A percentile compares a stretch with the other conserved stretches of the same genome.
Conservation (phyloP, 768 basidiomycete species). For the Collybia mongolica region DNA sequence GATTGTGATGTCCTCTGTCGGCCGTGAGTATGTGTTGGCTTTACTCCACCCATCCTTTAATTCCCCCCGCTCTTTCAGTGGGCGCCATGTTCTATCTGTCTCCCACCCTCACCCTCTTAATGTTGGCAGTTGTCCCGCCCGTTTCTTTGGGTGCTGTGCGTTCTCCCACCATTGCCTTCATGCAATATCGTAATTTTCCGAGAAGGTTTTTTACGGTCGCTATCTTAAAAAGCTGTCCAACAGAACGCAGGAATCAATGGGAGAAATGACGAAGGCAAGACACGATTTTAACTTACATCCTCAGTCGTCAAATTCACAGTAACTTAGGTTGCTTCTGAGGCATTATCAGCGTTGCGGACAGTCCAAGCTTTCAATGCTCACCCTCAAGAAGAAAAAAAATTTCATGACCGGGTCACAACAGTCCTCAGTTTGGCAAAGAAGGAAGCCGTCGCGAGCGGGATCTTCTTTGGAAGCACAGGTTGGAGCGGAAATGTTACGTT, state of each 20-base stretch:
- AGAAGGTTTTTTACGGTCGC: conserved; percentile 90
- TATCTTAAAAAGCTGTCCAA: conserved; percentile 92
- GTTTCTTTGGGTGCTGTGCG: conserved; percentile 81
- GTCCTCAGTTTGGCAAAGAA: conserved; percentile 78
- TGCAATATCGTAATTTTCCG: background rate
- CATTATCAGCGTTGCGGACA: conserved; percentile 82
- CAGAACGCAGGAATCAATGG: conserved; percentile 90
- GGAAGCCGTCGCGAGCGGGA: conserved; percentile 87
- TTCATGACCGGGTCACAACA: conserved; percentile 58
- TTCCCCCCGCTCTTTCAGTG: conserved; percentile 41
- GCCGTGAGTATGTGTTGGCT: conserved; percentile 54
- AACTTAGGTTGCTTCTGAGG: conserved; percentile 79
- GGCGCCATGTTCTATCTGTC: conserved; percentile 96
- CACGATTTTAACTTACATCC: conserved; percentile 26
- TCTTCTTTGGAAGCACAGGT: conserved; percentile 91
- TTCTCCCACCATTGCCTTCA: conserved; percentile 8
- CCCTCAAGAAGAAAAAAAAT: conserved; percentile 74
- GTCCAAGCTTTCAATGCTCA: conserved; percentile 91
- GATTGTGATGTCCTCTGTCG: conserved; percentile 90
- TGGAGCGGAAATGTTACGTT: conserved; percentile 94
- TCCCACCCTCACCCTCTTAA: conserved; percentile 82
- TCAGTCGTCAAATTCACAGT: background rate
- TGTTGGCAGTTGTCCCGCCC: conserved; percentile 91
- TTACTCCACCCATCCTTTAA: background rate
- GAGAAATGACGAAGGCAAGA: conserved; percentile 80